phyloP scores from a whole-genome alignment of 352 stramenopile genomes.

The Elongisporangium anandrum region DNA sequence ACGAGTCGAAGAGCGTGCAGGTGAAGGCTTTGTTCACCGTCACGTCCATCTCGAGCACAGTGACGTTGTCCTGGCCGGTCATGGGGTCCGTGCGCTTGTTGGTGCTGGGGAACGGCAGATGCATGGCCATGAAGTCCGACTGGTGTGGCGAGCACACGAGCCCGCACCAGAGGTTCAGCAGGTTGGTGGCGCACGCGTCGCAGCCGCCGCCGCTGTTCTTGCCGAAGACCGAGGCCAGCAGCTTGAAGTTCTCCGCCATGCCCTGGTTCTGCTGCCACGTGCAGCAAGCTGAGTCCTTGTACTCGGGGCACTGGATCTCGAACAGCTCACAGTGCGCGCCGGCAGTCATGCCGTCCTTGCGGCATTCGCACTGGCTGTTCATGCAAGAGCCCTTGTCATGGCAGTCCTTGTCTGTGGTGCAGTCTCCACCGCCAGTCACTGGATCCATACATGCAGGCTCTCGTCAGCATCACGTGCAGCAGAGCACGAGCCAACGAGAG shows the following conservation, averaged over 20 bases:
- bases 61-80: conserved; percentile 67
- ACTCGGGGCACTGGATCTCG: conserved; percentile 83
- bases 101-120: conserved; percentile 55
- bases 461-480: too few species aligned
- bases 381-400: conserved; percentile 47
- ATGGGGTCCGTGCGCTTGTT: conserved; percentile 72
- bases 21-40: conserved; percentile 66
- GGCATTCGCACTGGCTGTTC: conserved; percentile 42
- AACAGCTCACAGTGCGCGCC: conserved; percentile 71
- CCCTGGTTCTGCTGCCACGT: conserved; percentile 90
- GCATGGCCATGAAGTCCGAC: conserved; percentile 68
- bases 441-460: too few species aligned
- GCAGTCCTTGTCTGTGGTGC: conserved; percentile 49
- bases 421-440: conserved; percentile 70
- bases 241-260: conserved; percentile 84
- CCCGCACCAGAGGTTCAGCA: conserved; percentile 86
- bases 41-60: conserved; percentile 78
- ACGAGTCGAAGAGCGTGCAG: conserved; percentile 80
- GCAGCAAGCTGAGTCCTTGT: conserved; percentile 73
- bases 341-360: conserved; percentile 58
- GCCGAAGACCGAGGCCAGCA: conserved; percentile 65
- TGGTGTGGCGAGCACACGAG: conserved; percentile 80
- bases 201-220: conserved; percentile 66
- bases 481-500: neutral
- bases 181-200: conserved; percentile 76